Conservation (phyloP, 2,329 filamentous ascomycete species). For the Stachybotrys elegans region DNA sequence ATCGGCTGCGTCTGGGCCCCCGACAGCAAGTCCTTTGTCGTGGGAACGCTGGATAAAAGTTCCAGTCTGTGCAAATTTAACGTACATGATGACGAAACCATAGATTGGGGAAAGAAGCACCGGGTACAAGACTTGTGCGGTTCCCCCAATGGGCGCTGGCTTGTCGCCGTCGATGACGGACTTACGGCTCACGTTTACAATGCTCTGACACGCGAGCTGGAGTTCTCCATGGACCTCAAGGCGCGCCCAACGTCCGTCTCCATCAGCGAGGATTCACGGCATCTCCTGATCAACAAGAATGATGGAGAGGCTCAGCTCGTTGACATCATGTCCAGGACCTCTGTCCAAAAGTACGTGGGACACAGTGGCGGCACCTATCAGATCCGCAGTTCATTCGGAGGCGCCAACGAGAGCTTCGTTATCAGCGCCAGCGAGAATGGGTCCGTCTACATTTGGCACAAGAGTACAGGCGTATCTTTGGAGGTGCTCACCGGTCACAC, state of each 20-base stretch:
- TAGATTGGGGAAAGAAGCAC: conserved; percentile 65
- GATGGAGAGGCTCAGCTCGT: conserved; percentile 74
- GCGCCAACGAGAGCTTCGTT: conserved; percentile 87
- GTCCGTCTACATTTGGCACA: conserved; percentile 85
- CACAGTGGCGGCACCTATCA: conserved; percentile 71
- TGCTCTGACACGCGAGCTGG: conserved; percentile 65
- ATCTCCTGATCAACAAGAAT: conserved; percentile 76
- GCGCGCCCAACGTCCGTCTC: conserved; percentile 71
- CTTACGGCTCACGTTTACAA: conserved; percentile 78
- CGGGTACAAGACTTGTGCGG: conserved; percentile 82
- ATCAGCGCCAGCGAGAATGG: conserved; percentile 83
- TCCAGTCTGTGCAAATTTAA: conserved; percentile 68
- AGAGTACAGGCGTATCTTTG: conserved; percentile 70
- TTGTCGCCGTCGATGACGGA: conserved; percentile 72
- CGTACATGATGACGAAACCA: conserved; percentile 53
- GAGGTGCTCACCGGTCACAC: conserved; percentile 72
- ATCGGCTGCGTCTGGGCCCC: conserved; percentile 87
- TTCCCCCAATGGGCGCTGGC: conserved; percentile 70
- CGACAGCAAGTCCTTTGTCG: conserved; percentile 72
- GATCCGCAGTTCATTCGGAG: conserved; percentile 80
- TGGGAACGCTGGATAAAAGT: conserved; percentile 67
- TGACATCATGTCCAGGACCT: conserved; percentile 66
- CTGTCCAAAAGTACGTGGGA: conserved; percentile 71
- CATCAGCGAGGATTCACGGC: conserved; percentile 75
- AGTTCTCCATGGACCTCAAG: conserved; percentile 64